Evolutionary conservation across 441 rosid genomes (phyloP), one percentile per base, ranked within the genome.

Genomic region (Biscutella laevigata): DNA sequence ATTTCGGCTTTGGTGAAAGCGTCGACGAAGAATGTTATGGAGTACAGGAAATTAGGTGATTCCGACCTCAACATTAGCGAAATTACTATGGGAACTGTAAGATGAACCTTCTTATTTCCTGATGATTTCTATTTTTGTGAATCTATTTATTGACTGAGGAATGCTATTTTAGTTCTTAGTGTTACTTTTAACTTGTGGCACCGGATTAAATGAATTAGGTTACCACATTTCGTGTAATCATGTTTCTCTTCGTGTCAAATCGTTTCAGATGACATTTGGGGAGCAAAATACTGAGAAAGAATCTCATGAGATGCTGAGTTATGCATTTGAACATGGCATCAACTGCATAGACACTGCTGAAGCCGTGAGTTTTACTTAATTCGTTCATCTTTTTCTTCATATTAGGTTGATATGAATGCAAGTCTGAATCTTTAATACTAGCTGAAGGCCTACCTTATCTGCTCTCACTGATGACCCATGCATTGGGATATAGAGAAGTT

Each of bases 261-360:
- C 4, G 11, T 30, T 69, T 50, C 77, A 84, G 95, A 86, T 86
- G 97, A 86, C 94, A 40, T 90, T 86, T 68, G 98, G 92, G 26
- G 71, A 81, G 62, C 92, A 90, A 71, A 90, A 84, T 64, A 82
- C 92, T 5, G 95, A 84, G 82, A 75, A 81, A 58, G 95, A 90
- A 71, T 77, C 94, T 57, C 98, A 84, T 73, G 92, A 78, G 45
- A 79, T 86, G 12, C 82, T 84, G 57, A 75, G 75, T 74, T 82
- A 71, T 72, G 76, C 95, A 16, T 72, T 73, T 49, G 92, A 84
- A 42, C 59, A 43, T 43, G 86, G 95, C 4, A 61, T 86, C 46
- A 90, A 84, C 70, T 77, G 77, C 32, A 66, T 86, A 10, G 95
- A 84, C 72, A 86, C 89, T 68, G 64, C 95, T 21, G 98, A 86